Evolutionary conservation across 768 basidiomycete genomes (phyloP), one percentile per base, ranked within the genome.

Genomic region (Leccinum subgranulosum): DNA sequence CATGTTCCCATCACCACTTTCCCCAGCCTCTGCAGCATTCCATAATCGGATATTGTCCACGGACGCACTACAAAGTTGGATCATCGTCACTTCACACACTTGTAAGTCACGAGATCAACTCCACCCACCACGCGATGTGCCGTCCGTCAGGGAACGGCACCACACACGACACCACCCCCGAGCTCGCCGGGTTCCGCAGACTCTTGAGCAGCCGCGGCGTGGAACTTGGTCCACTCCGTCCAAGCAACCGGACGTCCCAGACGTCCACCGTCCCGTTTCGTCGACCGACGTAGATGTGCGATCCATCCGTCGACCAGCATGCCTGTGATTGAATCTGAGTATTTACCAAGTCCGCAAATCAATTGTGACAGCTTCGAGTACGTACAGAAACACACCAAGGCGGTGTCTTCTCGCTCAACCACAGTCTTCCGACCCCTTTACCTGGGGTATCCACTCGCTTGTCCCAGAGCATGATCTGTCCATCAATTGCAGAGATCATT

Each of bases 321-420:
- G 95, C 94, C 95, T 98, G 65, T 45, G 41, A 62, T 66, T 36
- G n/a, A 19, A 5, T 41, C 19, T 43, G 5, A 41, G 39, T 28
- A 27, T 52, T 56, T 10, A 17, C 43, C 23, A 57, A 23, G 10
- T 56, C 49, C 53, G 17, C 28, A 43, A 49, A 48, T 49, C 55
- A 34, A 56, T 60, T 54, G 11, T 31, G 43, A 53, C 25, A 50
- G 9, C 53, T 27, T 56, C 49, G 46, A 57, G 53, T 48, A 77
- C 85, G 67, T 73, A 98, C 96, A 60, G 94, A 94, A 66, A 96
- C 82, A 73, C 94, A 97, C 94, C 94, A 98, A 11, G 92, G 93
- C 29, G 93, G 93, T 21, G 91, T 92, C 74, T 91, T 94, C 61
- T 95, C 94, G 66, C 86, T 88, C 79, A 92, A 85, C 84, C 88